Evolutionary conservation across 257 asterid species (phyloP), one percentile per base, ranked within the genome.

Genomic region (Solanum chmielewskii): DNA sequence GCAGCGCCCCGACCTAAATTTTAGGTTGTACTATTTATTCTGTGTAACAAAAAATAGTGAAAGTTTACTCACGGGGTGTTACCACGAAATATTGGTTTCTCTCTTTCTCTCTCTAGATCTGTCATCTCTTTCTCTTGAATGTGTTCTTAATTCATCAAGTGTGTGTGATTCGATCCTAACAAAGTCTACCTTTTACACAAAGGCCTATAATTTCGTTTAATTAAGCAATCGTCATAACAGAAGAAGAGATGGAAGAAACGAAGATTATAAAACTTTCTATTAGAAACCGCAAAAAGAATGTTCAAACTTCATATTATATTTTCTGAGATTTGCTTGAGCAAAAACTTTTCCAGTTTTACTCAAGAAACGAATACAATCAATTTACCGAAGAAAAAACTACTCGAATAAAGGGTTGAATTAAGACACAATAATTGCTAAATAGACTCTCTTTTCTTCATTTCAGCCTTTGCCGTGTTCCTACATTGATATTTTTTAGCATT

Each of bases 401-500:
- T 70, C 41, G 3, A 15, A 29, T 15, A 33, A 69, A 29, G 23
- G 21, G 12, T 29, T 31, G 42, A 31, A 70, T 70, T 35, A 70
- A 16, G 77, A 70, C 14, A 31, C 21, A 70, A 70, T 14, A 69
- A 29, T 69, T 77, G 25, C 39, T 44, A n/a, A n/a, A 44, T 14
- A 25, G n/a, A 44, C 84, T 80, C 42, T 27, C 41, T 47, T 78
- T 78, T 78, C 84, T 45, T 78, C 25, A 0, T 16, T 77, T 25
- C 62, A 44, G 37, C 62, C 83, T 45, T 14, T 16, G 84, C 9
- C 16, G 52, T 49, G 45, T 20, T 52, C 80, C 76, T 25, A 23
- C 66, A 12, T 11, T 56, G 44, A 1, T 2, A 47, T 35, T 16
- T 25, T 31, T 91, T 83, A 96, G 81, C 98, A 96, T 75, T 93